Evolutionary conservation across 2,329 filamentous ascomycete genomes (phyloP).

Genomic region (Aspergillus jensenii): DNA sequence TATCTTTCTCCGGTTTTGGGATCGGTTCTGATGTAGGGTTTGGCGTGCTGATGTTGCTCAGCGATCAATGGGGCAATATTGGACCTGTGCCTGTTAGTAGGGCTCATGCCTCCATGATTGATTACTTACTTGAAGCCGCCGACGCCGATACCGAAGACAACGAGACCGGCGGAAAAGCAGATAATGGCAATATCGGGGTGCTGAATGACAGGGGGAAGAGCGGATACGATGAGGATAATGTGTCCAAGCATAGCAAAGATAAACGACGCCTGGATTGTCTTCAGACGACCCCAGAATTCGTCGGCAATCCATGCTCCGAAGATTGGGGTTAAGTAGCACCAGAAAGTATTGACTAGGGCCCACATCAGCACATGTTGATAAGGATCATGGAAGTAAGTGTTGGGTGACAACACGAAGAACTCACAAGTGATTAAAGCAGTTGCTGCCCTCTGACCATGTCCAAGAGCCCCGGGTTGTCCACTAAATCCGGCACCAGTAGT

Average conservation of each 20-base stretch:
- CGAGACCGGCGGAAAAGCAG: conserved; percentile 63
- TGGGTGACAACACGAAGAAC: neutral
- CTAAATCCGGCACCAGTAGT: conserved; percentile 50
- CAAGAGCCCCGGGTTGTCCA: conserved; percentile 53
- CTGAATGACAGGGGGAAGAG: conserved; percentile 64
- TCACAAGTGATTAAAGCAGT: conserved; percentile 52
- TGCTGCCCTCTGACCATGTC: conserved; percentile 58
- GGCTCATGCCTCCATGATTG: neutral
- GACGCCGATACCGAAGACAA: conserved; percentile 70
- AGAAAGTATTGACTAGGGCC: conserved; percentile 57
- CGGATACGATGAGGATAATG: conserved; percentile 64
- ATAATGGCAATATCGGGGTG: conserved; percentile 58
- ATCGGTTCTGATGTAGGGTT: conserved; percentile 55
- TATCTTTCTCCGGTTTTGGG: conserved; percentile 62
- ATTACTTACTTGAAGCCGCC: conserved; percentile 67
- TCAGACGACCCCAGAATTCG: conserved; percentile 67
- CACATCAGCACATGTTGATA: neutral
- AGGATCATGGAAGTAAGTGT: neutral
- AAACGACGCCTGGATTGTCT: conserved; percentile 68
- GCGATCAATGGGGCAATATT: conserved; percentile 73
- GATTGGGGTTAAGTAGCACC: conserved; percentile 62
- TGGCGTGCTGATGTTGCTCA: conserved; percentile 64
- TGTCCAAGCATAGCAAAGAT: conserved; percentile 66
- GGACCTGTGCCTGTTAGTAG: conserved; percentile 35
- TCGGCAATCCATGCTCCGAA: conserved; percentile 66